Conservation (phyloP, 306 rosid species). For the Geum urbanum region DNA sequence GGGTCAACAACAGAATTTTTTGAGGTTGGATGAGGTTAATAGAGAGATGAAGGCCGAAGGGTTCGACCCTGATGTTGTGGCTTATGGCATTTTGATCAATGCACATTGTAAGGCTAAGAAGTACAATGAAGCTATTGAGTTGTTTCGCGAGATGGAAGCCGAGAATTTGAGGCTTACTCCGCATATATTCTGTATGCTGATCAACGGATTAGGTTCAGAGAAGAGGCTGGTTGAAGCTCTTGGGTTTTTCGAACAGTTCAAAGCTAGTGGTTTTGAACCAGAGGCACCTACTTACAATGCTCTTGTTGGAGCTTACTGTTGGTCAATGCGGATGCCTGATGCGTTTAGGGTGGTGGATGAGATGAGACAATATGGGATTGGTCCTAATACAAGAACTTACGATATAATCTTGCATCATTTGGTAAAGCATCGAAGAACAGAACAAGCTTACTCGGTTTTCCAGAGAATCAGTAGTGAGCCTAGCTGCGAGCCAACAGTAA, state of each 20-base stretch:
- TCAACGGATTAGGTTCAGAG: conserved; percentile 72
- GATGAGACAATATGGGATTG: conserved; percentile 55
- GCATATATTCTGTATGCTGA: conserved; percentile 72
- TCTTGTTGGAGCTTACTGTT: conserved; percentile 80
- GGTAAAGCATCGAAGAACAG: conserved; percentile 46
- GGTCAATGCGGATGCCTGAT: conserved; percentile 50
- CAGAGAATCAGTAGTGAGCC: conserved; percentile 50
- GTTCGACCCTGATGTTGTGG: conserved; percentile 67
- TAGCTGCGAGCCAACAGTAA: conserved; percentile 61
- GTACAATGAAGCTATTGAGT: conserved; percentile 51
- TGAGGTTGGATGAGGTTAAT: conserved; percentile 66
- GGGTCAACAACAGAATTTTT: conserved; percentile 62
- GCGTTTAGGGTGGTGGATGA: conserved; percentile 51
- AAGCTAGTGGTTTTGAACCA: conserved; percentile 45
- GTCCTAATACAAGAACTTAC: conserved; percentile 71
- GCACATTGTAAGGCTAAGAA: conserved; percentile 64
- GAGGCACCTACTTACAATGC: conserved; percentile 83
- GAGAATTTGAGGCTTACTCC: conserved; percentile 56
- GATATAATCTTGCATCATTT: conserved; percentile 70
- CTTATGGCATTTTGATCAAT: conserved; percentile 66
- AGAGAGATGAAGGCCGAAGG: conserved; percentile 74
- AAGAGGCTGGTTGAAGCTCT: conserved; percentile 71
- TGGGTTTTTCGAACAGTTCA: conserved; percentile 45
- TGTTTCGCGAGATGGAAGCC: conserved; percentile 56
- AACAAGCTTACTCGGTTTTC: conserved; percentile 62